Evolutionary conservation across 2,329 filamentous ascomycete genomes (phyloP).

Genomic region (Chaetothyriales sp.): DNA sequence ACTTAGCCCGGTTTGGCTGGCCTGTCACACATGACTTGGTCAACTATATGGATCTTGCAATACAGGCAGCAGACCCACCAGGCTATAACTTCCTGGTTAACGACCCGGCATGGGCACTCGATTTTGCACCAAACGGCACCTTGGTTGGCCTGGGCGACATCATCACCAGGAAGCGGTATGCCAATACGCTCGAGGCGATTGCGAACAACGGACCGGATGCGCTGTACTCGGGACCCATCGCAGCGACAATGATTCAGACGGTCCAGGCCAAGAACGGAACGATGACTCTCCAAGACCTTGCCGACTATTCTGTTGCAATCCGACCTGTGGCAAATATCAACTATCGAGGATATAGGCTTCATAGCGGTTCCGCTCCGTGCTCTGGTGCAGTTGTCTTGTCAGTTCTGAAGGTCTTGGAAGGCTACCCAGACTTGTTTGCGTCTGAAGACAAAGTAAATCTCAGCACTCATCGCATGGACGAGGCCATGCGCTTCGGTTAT

Average conservation of each 20-base stretch:
- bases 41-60: conserved; percentile 50
- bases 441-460: conserved; percentile 43
- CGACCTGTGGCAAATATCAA: conserved; percentile 48
- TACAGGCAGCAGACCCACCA: conserved; percentile 25
- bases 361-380: conserved; percentile 56
- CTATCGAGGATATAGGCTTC: conserved; percentile 57
- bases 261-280: conserved; percentile 60
- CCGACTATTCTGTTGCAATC: conserved; percentile 53
- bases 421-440: conserved; percentile 51
- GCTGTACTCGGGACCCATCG: conserved; percentile 60
- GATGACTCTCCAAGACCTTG: conserved; percentile 67
- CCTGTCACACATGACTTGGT: conserved; percentile 57
- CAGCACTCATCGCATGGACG: conserved; percentile 67
- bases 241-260: conserved; percentile 55
- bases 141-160: conserved; percentile 56
- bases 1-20: conserved; percentile 61
- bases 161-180: conserved; percentile 69
- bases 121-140: conserved; percentile 74
- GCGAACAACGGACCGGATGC: conserved; percentile 55
- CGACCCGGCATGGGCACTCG: conserved; percentile 66
- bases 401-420: conserved; percentile 69
- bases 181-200: conserved; percentile 62
- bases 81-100: conserved; percentile 50
- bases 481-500: conserved; percentile 83
- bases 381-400: conserved; percentile 62